phyloP scores from a whole-genome alignment of 345 rosid species.

The Citrus reticulata region DNA sequence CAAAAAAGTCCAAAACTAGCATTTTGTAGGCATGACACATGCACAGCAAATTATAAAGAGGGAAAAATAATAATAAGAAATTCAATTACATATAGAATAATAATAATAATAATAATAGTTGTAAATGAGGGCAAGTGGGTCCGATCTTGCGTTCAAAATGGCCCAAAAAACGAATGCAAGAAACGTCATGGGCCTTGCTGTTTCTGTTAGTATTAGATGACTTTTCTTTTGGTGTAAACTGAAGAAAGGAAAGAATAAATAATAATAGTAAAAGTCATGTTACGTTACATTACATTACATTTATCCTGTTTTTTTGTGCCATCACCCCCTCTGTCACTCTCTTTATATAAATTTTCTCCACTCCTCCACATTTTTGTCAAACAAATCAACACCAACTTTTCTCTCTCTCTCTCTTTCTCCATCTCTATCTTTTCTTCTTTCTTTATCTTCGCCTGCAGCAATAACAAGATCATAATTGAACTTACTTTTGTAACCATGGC shows the following conservation, averaged over 20 bases:
- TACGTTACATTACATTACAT: background rate
- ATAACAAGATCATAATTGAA: background rate
- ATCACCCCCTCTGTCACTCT: background rate
- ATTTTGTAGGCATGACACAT: background rate
- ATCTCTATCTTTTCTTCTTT: background rate
- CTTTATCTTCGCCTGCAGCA: background rate
- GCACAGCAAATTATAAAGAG: background rate
- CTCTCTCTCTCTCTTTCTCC: background rate
- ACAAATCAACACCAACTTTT: background rate
- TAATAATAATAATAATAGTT: background rate
- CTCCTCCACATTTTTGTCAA: background rate
- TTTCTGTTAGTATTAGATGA: background rate
- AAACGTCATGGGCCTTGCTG: background rate
- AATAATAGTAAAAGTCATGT: background rate
- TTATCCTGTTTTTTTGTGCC: background rate
- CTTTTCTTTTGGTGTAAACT: background rate
- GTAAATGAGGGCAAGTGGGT: background rate
- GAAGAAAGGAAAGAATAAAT: background rate
- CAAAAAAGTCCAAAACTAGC: background rate
- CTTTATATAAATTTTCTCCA: background rate
- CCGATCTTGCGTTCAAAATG: background rate
- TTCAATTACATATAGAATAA: no score
- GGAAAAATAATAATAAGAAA: no score
- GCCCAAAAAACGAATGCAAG: background rate
- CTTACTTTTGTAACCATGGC: conserved; percentile 13